Base-by-base conservation (phyloP, 805 yeast species). In the Dipodascus geniculatus region DNA sequence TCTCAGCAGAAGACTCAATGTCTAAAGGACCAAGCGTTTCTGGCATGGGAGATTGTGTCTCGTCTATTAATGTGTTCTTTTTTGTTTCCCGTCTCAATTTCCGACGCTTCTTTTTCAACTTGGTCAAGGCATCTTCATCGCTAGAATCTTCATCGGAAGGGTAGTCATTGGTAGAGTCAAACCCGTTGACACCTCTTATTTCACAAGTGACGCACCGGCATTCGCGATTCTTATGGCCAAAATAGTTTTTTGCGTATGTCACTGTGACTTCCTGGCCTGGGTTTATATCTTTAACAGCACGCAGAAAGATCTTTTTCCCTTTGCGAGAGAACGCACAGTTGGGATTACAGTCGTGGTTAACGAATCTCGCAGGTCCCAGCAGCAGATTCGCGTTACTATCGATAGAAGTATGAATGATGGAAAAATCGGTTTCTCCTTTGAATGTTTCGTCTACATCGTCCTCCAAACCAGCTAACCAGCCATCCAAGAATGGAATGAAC, bases 181-280 rank as follows among this genome's bases (percentile, higher is more conserved):
- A 72, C 11, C 62, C 71, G 14, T 74, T 74, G 9, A 57, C 50
- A 0, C 55, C 52, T 3, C 55, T 53, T 20, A 62, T 52, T 56
- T 74, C 77, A 59, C 79, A 75, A 1, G 74, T 64, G 0, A 71
- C 69, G 58, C 79, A 75, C 48, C 74, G 56, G 56, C 79, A 75
- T 51, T 75, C 74, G 16, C 66, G 55, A 56, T 75, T 75, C 16
- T 62, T 51, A 28, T 55, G 58, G 19, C 79, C 79, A 58, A 75
- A 75, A 55, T 75, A 75, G 56, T 67, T 66, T 2, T 65, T 58
- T 1, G 78, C 65, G 58, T 75, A 75, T 24, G 58, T 56, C 3
- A 74, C 77, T 2, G 79, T 74, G 31, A 75, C 70, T 57, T 75
- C 78, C 58, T 75, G 77, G n/a, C 78, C 78, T 2, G 66, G 60